Conservation (phyloP, 179 eudicot genomes). For the Silene noctiflora region DNA sequence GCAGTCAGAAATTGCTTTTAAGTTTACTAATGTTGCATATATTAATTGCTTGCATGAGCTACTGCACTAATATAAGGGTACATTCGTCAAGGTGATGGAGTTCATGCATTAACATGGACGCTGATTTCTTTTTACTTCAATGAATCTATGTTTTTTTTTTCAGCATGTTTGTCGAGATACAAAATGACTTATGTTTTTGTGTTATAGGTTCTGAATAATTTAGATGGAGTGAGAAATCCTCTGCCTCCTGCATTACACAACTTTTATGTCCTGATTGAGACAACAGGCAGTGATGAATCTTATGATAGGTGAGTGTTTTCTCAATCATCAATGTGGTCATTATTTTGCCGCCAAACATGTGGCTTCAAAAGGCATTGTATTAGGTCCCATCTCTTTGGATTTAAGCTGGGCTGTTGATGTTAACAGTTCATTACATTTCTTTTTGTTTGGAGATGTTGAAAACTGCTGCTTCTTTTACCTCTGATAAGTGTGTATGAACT, state of each 20-base stretch:
- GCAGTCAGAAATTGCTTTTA: not conserved
- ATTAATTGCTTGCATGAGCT: not conserved
- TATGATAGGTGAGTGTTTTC: slow-evolving; percentile 62
- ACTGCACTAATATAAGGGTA: not conserved
- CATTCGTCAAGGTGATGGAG: not conserved
- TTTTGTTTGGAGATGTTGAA: slow-evolving; percentile 1
- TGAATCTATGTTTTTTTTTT: too few species aligned
- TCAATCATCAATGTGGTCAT: not conserved
- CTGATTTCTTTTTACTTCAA: not conserved
- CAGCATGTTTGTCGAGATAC: not conserved
- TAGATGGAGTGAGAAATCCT: slow-evolving; percentile 86
- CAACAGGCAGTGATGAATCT: slow-evolving; percentile 90
- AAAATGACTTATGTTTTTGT: slow-evolving; percentile 18
- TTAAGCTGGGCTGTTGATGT: not conserved
- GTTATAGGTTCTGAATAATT: slow-evolving; percentile 66
- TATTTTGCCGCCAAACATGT: slow-evolving; percentile 9
- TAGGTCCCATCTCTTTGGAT: not conserved
- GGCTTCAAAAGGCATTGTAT: not conserved
- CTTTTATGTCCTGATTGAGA: slow-evolving; percentile 92
- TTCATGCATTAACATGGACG: not conserved
- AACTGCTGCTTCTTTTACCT: not conserved
- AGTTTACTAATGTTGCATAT: slow-evolving; percentile 1
- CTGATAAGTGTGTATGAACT: not conserved
- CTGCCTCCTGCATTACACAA: slow-evolving; percentile 69
- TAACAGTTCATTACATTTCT: not conserved